Evolutionary conservation across 495 filamentous ascomycete genomes (phyloP), one percentile per base, ranked within the genome.

Genomic region (Penicillium silybi): DNA sequence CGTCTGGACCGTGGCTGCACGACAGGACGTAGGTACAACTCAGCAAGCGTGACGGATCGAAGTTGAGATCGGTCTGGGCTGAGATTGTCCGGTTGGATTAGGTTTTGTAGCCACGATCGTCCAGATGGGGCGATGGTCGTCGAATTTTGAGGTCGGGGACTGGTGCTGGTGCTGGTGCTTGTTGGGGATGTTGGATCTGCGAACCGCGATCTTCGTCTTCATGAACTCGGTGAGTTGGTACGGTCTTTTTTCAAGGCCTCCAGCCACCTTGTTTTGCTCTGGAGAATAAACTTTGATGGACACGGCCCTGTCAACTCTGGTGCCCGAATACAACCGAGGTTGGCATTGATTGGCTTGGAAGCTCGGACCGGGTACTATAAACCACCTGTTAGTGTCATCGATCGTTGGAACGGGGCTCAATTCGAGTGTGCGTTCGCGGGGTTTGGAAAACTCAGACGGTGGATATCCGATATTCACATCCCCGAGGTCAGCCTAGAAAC

Each of bases 1-100:
- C 29, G 11, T 50, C 46, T 41, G 38, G 56, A 58, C 43, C 51
- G 56, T 54, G 50, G 19, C 54, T 53, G 50, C 50, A 53, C 17
- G 23, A 26, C 29, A 32, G 29, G 29, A 32, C 13, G 29, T 32
- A 32, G 29, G 29, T 32, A 32, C 29, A 32, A 29, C 26, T 7
- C 29, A 32, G 29, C 11, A 32, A 23, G 22, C 22, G 11, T 32
- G 29, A 32, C 10, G 3, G 29, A 32, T 32, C 29, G 4, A 32
- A 23, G 2, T 45, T 13, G 44, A 35, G 18, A 32, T 13, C 9
- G 29, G 13, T 2, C 29, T 11, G 29, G 29, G 29, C 29, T 13
- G 1, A 10, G 29, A 10, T 13, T 8, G 11, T 32, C 29, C 2
- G 3, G 29, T 13, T 5, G 26, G 29, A 32, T 11, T 32, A 32